Percentiles rank a stretch among this genome's conserved stretches.
Evolutionary conservation across 2,329 filamentous ascomycete species (phyloP).

Genomic region (Ciborinia camelliae): DNA sequence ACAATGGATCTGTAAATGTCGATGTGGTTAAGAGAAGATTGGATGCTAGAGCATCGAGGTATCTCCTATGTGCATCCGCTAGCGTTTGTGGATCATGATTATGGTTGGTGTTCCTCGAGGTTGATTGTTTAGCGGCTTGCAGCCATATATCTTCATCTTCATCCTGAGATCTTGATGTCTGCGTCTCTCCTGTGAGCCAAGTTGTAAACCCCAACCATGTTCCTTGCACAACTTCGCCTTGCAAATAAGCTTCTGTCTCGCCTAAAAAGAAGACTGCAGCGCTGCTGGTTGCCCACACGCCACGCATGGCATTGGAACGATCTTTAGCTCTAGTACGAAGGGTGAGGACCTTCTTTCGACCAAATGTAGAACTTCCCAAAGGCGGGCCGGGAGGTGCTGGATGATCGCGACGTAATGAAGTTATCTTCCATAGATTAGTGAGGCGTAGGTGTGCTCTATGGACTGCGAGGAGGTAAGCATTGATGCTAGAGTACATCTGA

Average conservation of each 20-base stretch:
- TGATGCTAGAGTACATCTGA: slow-evolving; percentile 76
- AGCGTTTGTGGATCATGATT: slow-evolving; percentile 80
- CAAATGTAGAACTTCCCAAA: slow-evolving; percentile 57
- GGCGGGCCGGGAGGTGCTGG: slow-evolving; percentile 67
- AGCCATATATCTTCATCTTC: slow-evolving; percentile 46
- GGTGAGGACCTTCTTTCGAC: slow-evolving; percentile 56
- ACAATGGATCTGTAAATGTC: slow-evolving; percentile 61
- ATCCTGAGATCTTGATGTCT: slow-evolving; percentile 18
- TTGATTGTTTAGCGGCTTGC: slow-evolving; percentile 29
- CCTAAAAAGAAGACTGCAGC: slow-evolving; percentile 86
- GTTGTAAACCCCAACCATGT: slow-evolving; percentile 75
- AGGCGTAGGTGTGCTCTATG: slow-evolving; percentile 82
- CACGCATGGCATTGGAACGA: slow-evolving; percentile 67
- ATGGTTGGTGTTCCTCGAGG: slow-evolving; percentile 26
- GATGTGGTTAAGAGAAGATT: slow-evolving; percentile 63
- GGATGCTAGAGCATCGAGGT: slow-evolving; percentile 65
- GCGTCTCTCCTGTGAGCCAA: slow-evolving; percentile 57
- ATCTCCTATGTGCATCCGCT: slow-evolving; percentile 72
- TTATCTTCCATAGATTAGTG: slow-evolving; percentile 82
- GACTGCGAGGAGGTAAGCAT: slow-evolving; percentile 82
- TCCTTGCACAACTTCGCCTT: slow-evolving; percentile 79
- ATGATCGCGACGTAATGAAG: slow-evolving; percentile 71
- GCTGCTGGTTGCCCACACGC: slow-evolving; percentile 85
- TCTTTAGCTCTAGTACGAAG: slow-evolving; percentile 62
- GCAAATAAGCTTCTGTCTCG: slow-evolving; percentile 83